These are phyloP conservation scores for Dothideomycetes sp. DNA, from an alignment of 2,329 filamentous ascomycete genomes.

Conservation along the genomic window DNA sequence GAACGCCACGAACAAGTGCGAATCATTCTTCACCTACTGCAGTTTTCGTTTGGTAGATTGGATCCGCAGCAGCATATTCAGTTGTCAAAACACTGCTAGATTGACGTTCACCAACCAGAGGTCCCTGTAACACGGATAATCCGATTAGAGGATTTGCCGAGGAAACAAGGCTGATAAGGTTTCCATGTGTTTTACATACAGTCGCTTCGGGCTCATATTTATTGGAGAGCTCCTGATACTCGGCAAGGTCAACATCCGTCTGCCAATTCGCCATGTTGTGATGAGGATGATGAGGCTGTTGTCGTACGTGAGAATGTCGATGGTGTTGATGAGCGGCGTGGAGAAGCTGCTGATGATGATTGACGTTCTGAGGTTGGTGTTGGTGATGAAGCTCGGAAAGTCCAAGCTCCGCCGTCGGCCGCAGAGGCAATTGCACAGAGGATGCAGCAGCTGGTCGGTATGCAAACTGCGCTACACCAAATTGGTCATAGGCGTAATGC, in stretches of 20 bases:
- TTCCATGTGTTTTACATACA: constrained; percentile 33
- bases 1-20: not conserved
- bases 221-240: constrained; percentile 51
- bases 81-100: constrained; percentile 66
- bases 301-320: constrained; percentile 9
- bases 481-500: constrained; percentile 21
- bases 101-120: constrained; percentile 67
- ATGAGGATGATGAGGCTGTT: constrained; percentile 10
- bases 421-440: constrained; percentile 26
- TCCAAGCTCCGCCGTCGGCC: constrained; percentile 21
- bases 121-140: constrained; percentile 49
- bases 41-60: constrained; percentile 76
- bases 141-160: constrained; percentile 5
- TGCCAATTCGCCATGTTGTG: constrained; percentile 26
- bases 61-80: constrained; percentile 83
- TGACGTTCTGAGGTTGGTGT: constrained; percentile 2
- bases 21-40: constrained; percentile 46
- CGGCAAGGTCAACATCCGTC: constrained; percentile 45
- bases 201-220: constrained; percentile 47
- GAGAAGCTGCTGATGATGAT: constrained; percentile 9
- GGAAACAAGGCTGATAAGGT: constrained; percentile 3
- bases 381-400: constrained; percentile 12
- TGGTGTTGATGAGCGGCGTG: constrained; percentile 12
- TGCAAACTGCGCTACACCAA: constrained; percentile 19
- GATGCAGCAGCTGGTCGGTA: constrained; percentile 16